Base-by-base conservation (phyloP, 176 grass and related monocot genomes). In the Juncus effusus region DNA sequence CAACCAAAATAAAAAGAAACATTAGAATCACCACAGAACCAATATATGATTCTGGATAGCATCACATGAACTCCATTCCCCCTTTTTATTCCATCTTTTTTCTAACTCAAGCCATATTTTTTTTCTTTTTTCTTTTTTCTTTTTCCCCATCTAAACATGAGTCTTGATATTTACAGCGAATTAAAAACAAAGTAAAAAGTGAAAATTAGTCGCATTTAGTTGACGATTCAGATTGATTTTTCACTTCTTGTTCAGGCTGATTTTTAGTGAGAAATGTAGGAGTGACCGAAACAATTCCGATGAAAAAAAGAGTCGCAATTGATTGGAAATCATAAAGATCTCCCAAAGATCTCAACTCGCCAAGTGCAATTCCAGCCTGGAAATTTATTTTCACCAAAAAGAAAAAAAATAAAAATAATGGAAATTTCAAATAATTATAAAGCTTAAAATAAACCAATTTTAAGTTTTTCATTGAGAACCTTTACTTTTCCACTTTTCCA, bases 311-410 rank as follows among this genome's bases (percentile, higher is more conserved):
- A 12, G 87, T 76, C 0, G 85, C 85, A 51, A 99, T 84, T 49
- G 94, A 83, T 64, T 90, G 88, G 69, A 82, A 82, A 69, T 99
- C 88, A n/a, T 99, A 99, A 57, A 99, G 83, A 67, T 99, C 94
- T 38, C 78, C 85, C 56, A 99, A 59, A 0, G 94, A 99, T 70
- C 76, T 81, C 66, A 99, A 62, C 51, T 99, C 94, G 59, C 88
- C 88, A 0, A 99, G 70, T 77, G 85, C 88, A 78, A 93, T 93
- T 68, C 94, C 94, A 85, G 94, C 94, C 94, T 99, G 85, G 9
- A 74, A 38, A 44, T 56, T 61, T 28, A 58, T 28, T 56, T 51
- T 50, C 40, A 2, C 16, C 38, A 54, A 73, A 11, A 40, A 42
- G 12, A 36, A 39, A 16, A 65, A 65, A 36, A 74, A 28, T 28